Evolutionary conservation across 2,329 filamentous ascomycete genomes (phyloP), one percentile per base, ranked within the genome.

Genomic region (Furcasterigmium furcatum): DNA sequence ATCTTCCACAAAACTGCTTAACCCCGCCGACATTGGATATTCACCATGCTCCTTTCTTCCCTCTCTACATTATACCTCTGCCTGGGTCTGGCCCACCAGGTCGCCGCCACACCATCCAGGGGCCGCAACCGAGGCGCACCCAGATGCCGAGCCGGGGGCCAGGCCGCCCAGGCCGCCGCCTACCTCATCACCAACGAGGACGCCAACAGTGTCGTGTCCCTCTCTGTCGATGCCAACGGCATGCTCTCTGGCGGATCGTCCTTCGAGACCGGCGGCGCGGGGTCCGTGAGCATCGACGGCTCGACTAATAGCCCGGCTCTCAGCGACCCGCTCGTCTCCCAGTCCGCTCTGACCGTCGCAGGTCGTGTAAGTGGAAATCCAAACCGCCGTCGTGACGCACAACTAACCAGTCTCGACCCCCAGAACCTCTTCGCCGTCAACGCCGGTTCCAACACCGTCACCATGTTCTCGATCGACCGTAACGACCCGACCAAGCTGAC

Each of bases 121-220:
- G n/a, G n/a, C n/a, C n/a, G n/a, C n/a, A n/a, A n/a, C n/a, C n/a
- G n/a, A n/a, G n/a, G n/a, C n/a, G n/a, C n/a, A n/a, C n/a, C n/a
- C n/a, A n/a, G n/a, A n/a, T n/a, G n/a, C n/a, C n/a, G n/a, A n/a
- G n/a, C n/a, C n/a, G n/a, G n/a, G n/a, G n/a, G n/a, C n/a, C n/a
- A n/a, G n/a, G n/a, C n/a, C n/a, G n/a, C n/a, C n/a, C n/a, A n/a
- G n/a, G n/a, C n/a, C n/a, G n/a, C n/a, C n/a, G 55, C 82, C 16
- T 84, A 84, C 58, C 61, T 82, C 44, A 61, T 80, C 32, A 79
- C 73, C 29, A 85, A 84, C 52, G 67, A 75, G 3, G 52, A 68
- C 1, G 49, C 54, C 9, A 79, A 82, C 44, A 58, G 67, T 0
- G 66, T 83, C 2, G 64, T 80, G 2, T 71, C 77, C 0, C 44